Evolutionary conservation across 2,329 filamentous ascomycete species (phyloP).

Genomic region (Penicillium sp.): DNA sequence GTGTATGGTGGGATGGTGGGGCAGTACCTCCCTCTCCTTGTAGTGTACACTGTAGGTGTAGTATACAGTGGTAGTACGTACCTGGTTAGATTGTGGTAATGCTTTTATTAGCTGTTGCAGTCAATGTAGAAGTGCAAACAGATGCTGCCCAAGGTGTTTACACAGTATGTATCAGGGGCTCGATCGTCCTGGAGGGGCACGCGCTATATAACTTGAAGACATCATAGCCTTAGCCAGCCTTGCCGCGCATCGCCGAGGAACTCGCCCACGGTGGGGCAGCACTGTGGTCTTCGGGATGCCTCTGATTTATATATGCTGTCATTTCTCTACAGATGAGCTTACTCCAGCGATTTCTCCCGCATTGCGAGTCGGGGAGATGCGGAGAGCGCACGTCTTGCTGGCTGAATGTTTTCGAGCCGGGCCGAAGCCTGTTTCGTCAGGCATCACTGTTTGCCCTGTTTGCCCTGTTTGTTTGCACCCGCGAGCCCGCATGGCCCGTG

Average conservation of each 20-base stretch:
- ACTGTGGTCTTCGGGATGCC: slow-evolving; percentile 18
- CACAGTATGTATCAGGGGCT: no score
- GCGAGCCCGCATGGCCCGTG: background rate
- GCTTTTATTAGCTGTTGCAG: background rate
- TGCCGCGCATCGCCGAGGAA: slow-evolving; percentile 31
- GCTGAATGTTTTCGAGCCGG: background rate
- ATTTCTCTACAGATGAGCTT: slow-evolving; percentile 3
- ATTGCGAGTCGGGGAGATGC: slow-evolving; percentile 30
- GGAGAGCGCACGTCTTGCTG: slow-evolving; percentile 12
- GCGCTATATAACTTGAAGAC: background rate
- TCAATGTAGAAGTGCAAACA: background rate
- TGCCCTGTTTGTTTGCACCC: slow-evolving; percentile 7
- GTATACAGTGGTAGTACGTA: background rate
- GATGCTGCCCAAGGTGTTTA: no score
- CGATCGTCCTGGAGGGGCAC: background rate
- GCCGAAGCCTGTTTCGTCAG: slow-evolving; percentile 6
- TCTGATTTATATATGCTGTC: slow-evolving; percentile 3
- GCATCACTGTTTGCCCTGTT: background rate
- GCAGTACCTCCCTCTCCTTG: no score
- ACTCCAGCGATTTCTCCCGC: slow-evolving; percentile 37
- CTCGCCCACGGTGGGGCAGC: slow-evolving; percentile 34
- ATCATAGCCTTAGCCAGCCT: background rate
- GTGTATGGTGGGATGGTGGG: slow-evolving; percentile 13
- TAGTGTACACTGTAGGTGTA: no score
- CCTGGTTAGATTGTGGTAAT: background rate